Evolutionary conservation across 2,329 filamentous ascomycete species (phyloP).

Genomic region (Ophiostoma perfectum): DNA sequence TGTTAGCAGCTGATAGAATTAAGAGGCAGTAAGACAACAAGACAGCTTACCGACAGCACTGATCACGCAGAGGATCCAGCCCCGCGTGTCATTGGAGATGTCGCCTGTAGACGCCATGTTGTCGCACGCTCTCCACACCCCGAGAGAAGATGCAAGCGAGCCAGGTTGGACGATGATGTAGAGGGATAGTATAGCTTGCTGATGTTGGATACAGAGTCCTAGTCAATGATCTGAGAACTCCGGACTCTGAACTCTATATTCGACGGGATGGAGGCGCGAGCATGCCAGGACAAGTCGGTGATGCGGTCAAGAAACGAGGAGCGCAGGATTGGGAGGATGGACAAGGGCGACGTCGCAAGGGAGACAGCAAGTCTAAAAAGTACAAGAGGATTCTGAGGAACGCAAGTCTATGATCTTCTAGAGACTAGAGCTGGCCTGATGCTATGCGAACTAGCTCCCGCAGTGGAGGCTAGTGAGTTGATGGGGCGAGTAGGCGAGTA

Average conservation of each 20-base stretch:
- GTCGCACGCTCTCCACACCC: constrained; percentile 1
- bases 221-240: no score
- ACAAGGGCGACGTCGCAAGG: neutral
- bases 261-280: neutral
- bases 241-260: no score
- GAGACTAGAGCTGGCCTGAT: neutral
- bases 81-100: constrained; percentile 74
- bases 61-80: constrained; percentile 88
- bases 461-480: neutral
- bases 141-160: neutral
- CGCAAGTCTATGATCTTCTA: neutral
- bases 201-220: no score
- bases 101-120: constrained; percentile 25
- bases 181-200: neutral
- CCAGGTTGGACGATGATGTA: neutral
- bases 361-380: constrained; percentile 2
- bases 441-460: neutral
- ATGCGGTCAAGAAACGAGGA: neutral
- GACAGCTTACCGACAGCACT: constrained; percentile 59
- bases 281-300: neutral
- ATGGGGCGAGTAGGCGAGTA: constrained; percentile 1
- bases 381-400: neutral
- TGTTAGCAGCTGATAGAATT: neutral
- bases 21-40: constrained; percentile 25
- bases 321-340: neutral